Base-by-base conservation (phyloP, 305 asterid species). In the Fraxinus floribunda region DNA sequence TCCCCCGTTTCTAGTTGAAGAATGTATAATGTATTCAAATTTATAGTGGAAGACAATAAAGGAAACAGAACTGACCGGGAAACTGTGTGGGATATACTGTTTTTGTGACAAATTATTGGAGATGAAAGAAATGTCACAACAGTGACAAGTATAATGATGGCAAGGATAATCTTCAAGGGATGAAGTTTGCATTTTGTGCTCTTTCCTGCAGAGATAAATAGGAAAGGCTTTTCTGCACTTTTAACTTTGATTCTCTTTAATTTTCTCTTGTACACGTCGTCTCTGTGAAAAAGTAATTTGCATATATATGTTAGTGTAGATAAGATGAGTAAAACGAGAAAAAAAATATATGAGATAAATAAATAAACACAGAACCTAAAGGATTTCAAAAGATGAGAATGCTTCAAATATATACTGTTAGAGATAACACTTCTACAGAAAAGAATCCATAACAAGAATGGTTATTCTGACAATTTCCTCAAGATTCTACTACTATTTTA, bases 261-360 rank as follows among this genome's bases (percentile, higher is more conserved):
- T 84, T 89, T 92, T 81, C 94, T 89, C 83, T 87, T 88, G 89
- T 88, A 86, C 32, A 86, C 81, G 26, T 91, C 93, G 15, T 90
- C 94, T 79, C 94, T 90, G 90, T 66, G 68, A 34, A 57, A 78
- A 41, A 10, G 39, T 29, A 32, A 52, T 15, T 2, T 6, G 20
- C 2, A 55, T 11, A 13, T 68, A 29, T 18, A 11, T 29, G 29
- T 72, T 55, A 64, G 44, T 10, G 22, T 44, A 20, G 26, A 44
- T 32, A 38, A 26, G 11, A 22, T 16, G n/a, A 60, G 30, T 2
- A 60, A 18, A 57, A 60, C 5, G 5, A 60, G 70, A 18, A 60
- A 60, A 18, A 20, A 60, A 13, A 46, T 7, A 60, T 60, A 20
- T 6, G 70, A 60, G 70, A 60, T 20, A 29, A 24, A 62, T 62